A percentile compares a stretch with the other conserved stretches of the same genome.
Evolutionary conservation across 2,329 filamentous ascomycete species (phyloP).

Genomic region (Podosphaera fusca): DNA sequence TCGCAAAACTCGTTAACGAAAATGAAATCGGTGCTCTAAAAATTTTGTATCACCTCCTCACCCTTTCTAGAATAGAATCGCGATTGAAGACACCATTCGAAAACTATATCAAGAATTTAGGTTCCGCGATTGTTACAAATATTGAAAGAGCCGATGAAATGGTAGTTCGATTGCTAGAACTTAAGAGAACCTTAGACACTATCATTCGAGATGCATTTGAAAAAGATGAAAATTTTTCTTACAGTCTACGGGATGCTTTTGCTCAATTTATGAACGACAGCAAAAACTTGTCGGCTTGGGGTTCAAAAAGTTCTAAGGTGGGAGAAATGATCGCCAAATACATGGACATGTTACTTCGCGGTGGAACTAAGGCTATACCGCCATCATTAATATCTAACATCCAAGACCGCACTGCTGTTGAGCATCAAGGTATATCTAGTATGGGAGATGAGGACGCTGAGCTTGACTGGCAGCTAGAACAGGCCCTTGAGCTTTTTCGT

Average conservation of each 20-base stretch:
- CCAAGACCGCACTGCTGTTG: conserved; percentile 32
- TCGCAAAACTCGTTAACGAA: conserved; percentile 50
- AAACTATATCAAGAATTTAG: conserved; percentile 54
- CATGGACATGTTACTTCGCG: conserved; percentile 69
- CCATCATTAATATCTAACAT: conserved; percentile 39
- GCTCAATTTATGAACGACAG: conserved; percentile 78
- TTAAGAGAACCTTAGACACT: conserved; percentile 58
- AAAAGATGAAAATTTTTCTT: conserved; percentile 52
- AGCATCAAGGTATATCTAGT: conserved; percentile 38
- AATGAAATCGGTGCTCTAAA: conserved; percentile 48
- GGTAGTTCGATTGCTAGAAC: conserved; percentile 58
- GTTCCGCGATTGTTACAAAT: conserved; percentile 58
- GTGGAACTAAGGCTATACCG: conserved; percentile 66
- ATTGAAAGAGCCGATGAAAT: conserved; percentile 60
- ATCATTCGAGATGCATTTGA: conserved; percentile 58
- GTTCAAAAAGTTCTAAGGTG: conserved; percentile 72
- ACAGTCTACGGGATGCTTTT: conserved; percentile 66
- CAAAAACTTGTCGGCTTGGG: conserved; percentile 48
- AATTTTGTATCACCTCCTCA: conserved; percentile 55
- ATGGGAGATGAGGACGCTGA: conserved; percentile 77
- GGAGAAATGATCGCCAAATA: conserved; percentile 98
- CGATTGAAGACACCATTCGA: conserved; percentile 52
- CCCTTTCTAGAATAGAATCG: conserved; percentile 45
- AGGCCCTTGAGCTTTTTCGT: conserved; percentile 80
- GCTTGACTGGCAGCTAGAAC: conserved; percentile 75